Percentiles rank a stretch among this genome's conserved stretches.
phyloP scores from a whole-genome alignment of 192 early-diverging fungal genomes.

The Haplosporangium gracile region DNA sequence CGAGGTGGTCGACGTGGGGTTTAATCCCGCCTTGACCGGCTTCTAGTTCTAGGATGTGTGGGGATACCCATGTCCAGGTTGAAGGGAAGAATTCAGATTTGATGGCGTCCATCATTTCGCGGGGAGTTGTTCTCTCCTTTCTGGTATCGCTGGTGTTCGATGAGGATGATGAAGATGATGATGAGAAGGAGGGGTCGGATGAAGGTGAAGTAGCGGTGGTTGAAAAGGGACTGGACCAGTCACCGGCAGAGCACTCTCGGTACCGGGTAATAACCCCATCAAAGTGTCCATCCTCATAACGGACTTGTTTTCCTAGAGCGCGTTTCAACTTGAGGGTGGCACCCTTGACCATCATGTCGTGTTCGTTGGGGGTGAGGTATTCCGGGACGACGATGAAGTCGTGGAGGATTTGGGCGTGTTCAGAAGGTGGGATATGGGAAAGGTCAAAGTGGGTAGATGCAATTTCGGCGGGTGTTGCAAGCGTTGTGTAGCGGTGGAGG shows the following conservation, averaged over 20 bases:
- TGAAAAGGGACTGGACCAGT: slow-evolving; percentile 58
- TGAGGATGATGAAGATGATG: slow-evolving; percentile 14
- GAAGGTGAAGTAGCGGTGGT: slow-evolving; percentile 21
- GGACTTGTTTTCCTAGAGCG: slow-evolving; percentile 53
- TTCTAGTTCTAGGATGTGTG: slow-evolving; percentile 86
- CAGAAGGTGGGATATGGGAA: slow-evolving; percentile 12
- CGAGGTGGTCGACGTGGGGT: slow-evolving; percentile 86
- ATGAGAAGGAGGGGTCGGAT: slow-evolving; percentile 20
- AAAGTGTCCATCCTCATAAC: slow-evolving; percentile 81
- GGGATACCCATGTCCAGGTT: slow-evolving; percentile 74
- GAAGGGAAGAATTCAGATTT: slow-evolving; percentile 70
- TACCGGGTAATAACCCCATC: slow-evolving; percentile 83
- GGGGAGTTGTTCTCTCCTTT: slow-evolving; percentile 58
- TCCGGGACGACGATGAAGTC: slow-evolving; percentile 63
- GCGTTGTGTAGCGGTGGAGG: neutral
- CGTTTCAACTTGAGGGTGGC: slow-evolving; percentile 63
- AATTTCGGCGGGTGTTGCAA: slow-evolving; percentile 9
- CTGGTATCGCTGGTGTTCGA: neutral
- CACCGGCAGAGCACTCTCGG: slow-evolving; percentile 76
- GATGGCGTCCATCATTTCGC: slow-evolving; percentile 66
- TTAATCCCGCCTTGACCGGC: slow-evolving; percentile 76
- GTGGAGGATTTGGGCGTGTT: slow-evolving; percentile 28
- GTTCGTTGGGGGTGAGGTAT: slow-evolving; percentile 56
- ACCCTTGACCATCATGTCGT: slow-evolving; percentile 48
- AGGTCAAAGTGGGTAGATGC: slow-evolving; percentile 41